These are phyloP conservation scores for Boletus sp. DNA, from an alignment of 768 basidiomycete species.

Conservation along the genomic window DNA sequence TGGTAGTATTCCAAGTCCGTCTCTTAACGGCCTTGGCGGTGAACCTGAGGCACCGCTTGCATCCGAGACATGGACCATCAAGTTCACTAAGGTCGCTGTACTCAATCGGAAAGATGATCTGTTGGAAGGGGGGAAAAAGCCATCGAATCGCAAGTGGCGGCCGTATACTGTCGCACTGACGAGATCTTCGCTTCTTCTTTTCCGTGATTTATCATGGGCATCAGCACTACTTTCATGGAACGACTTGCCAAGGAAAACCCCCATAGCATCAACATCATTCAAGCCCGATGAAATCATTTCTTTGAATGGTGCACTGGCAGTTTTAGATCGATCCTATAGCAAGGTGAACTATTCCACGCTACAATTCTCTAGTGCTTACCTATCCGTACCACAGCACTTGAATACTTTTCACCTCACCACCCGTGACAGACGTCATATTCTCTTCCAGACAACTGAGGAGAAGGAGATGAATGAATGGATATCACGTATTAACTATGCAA, in stretches of 20 bases:
- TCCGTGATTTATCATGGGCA: conserved; percentile 68
- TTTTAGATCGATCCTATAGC: conserved; percentile 73
- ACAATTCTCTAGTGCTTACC: conserved; percentile 2
- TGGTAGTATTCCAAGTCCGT: conserved; percentile 34
- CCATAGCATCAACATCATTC: conserved; percentile 45
- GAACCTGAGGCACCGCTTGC: conserved; percentile 24
- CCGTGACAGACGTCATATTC: conserved; percentile 74
- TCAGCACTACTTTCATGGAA: conserved; percentile 44
- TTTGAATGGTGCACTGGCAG: conserved; percentile 73
- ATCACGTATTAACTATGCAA: conserved; percentile 88
- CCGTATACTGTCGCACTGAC: conserved; percentile 83
- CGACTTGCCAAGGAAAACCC: conserved; percentile 33
- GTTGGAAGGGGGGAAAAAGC: conserved; percentile 72
- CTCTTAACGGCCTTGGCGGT: conserved; percentile 28
- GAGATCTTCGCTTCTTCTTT: conserved; percentile 87
- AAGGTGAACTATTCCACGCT: conserved; percentile 51
- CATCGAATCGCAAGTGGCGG: conserved; percentile 83
- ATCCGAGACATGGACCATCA: conserved; percentile 48
- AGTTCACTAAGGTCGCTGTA: conserved; percentile 77
- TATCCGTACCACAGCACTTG: conserved; percentile 40
- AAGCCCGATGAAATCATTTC: conserved; percentile 87
- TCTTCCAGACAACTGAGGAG: conserved; percentile 71
- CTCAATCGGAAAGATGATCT: conserved; percentile 82
- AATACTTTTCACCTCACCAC: conserved; percentile 78
- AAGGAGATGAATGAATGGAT: conserved; percentile 89